A percentile compares a stretch with the other conserved stretches of the same genome.
These are phyloP conservation scores for Camellia sinensis DNA, from an alignment of 148 eudicot species.

Conservation along the genomic window DNA sequence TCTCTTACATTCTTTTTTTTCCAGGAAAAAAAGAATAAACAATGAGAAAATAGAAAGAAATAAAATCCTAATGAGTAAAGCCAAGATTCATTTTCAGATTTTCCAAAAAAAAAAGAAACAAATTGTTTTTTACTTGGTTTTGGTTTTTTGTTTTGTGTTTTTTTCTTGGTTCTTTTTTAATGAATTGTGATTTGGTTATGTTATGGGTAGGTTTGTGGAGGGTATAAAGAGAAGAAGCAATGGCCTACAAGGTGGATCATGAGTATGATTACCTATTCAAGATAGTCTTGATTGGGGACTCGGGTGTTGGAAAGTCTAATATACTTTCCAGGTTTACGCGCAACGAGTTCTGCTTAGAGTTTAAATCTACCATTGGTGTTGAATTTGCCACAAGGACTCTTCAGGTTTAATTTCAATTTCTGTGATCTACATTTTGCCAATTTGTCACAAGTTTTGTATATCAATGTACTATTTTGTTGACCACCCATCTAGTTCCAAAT, in stretches of 20 bases:
- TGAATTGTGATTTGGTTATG: not conserved
- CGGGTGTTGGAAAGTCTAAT: constrained; percentile 72
- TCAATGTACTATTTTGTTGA: not conserved
- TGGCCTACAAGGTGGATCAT: constrained; percentile 67
- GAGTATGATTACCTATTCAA: constrained; percentile 73
- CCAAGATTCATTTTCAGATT: not conserved
- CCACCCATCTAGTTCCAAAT: not conserved
- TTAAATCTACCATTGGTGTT: constrained; percentile 75
- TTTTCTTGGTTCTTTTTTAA: not conserved
- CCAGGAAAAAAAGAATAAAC: not conserved
- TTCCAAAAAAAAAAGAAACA: not conserved
- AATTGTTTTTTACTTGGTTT: not conserved
- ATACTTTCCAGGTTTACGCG: constrained; percentile 68
- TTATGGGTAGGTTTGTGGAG: constrained; percentile 14
- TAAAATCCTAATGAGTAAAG: not conserved
- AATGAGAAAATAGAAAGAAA: not conserved
- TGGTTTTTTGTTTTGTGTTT: not conserved
- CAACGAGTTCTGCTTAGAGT: constrained; percentile 68
- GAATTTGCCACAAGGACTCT: constrained; percentile 71
- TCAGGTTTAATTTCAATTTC: constrained; percentile 38
- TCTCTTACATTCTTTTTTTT: not conserved
- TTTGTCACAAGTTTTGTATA: not conserved
- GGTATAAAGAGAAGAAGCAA: constrained; percentile 20
- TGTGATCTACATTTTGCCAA: not conserved
- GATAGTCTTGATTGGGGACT: constrained; percentile 69